A percentile compares a stretch with the other conserved stretches of the same genome.
phyloP scores from a whole-genome alignment of 768 basidiomycete genomes.

The Lentinula aciculospora region DNA sequence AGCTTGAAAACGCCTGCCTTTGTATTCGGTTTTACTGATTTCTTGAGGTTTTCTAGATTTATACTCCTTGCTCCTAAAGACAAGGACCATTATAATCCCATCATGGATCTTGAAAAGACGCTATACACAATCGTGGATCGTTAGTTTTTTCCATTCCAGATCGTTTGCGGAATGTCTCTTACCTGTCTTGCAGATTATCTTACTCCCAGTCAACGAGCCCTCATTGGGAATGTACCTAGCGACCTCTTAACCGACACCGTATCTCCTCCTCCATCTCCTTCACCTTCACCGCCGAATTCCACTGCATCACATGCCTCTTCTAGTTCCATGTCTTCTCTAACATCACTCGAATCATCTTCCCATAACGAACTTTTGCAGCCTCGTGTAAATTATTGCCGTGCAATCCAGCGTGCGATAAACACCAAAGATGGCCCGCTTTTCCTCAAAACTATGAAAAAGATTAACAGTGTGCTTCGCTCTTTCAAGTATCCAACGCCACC shows the following conservation, averaged over 20 bases:
- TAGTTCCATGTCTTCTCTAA: constrained; percentile 1
- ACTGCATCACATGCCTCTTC: constrained; percentile 18
- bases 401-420: constrained; percentile 66
- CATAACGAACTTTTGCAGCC: constrained; percentile 11
- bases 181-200: constrained; percentile 48
- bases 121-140: constrained; percentile 71
- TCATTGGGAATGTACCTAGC: constrained; percentile 64
- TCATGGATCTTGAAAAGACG: constrained; percentile 70
- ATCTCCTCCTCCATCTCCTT: constrained; percentile 28
- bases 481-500: constrained; percentile 59
- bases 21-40: not conserved
- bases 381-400: constrained; percentile 40
- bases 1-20: not conserved
- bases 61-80: constrained; percentile 77
- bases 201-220: constrained; percentile 53
- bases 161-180: constrained; percentile 5
- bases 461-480: constrained; percentile 55
- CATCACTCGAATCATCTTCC: constrained; percentile 11
- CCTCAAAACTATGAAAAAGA: constrained; percentile 48
- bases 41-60: constrained; percentile 39
- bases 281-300: constrained; percentile 32
- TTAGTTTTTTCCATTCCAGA: constrained; percentile 22
- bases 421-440: constrained; percentile 70
- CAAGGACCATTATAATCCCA: constrained; percentile 83
- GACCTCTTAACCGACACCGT: constrained; percentile 36